Evolutionary conservation across 176 grass and related monocot species (phyloP), one percentile per base, ranked within the genome.

Genomic region (Tillandsia leiboldiana): DNA sequence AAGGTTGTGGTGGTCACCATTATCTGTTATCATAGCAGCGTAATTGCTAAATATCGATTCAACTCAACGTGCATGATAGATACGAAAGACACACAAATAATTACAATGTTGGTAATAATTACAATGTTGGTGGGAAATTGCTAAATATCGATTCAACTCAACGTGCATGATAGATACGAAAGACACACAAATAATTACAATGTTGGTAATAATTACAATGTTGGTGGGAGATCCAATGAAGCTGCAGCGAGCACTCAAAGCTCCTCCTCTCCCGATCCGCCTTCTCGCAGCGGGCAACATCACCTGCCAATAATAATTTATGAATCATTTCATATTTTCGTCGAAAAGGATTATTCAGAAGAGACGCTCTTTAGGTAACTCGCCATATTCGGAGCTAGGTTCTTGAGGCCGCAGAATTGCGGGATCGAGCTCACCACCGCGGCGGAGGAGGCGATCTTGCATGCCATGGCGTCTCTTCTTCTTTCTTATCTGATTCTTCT

Each of bases 161-260:
- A 48, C 65, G 1, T 48, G 48, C 6, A 15, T 20, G 33, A 15
- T 9, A 20, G 7, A 14, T 18, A n/a, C 10, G 12, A 9, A 28
- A 77, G 61, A 11, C 42, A 54, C 3, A 67, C 1, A 42, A 9
- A 12, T 11, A 33, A 64, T 81, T 87, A 92, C 89, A 15, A 90
- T 27, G 68, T 97, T 97, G 68, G 93, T 97, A n/a, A n/a, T n/a
- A n/a, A n/a, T n/a, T n/a, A n/a, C n/a, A n/a, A n/a, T n/a, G n/a
- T n/a, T 97, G 68, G 93, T 97, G 24, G 86, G 68, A 3, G 93
- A 92, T 69, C 89, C 93, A 63, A 97, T 92, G 86, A 77, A 97
- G 82, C 81, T 86, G 73, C 93, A 97, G 12, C 93, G 89, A 80
- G 88, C 85, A 68, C 89, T 79, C 64, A 71, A 69, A 1, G 86